These are phyloP conservation scores for Magnolia kwangsiensis DNA, from an alignment of 164 flowering plant genomes.

Conservation along the genomic window DNA sequence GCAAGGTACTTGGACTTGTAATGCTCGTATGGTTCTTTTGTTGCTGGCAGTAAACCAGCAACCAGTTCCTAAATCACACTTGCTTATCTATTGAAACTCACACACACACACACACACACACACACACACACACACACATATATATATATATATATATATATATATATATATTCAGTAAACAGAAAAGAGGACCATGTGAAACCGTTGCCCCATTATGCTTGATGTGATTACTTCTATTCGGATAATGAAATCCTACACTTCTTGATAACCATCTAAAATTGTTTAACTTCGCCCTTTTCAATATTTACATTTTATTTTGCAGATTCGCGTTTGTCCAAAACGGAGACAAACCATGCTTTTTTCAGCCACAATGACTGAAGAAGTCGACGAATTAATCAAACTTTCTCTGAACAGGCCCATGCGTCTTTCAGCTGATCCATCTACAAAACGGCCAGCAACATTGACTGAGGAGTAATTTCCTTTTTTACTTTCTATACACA, in stretches of 20 bases:
- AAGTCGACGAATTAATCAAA: constrained; percentile 80
- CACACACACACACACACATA: too few species aligned
- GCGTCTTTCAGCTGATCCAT: constrained; percentile 95
- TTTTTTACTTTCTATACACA: constrained; percentile 5
- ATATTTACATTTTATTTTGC: constrained; percentile 11
- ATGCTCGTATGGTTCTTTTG: too few species aligned
- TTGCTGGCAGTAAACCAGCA: too few species aligned
- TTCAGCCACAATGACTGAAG: constrained; percentile 98
- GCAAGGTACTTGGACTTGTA: too few species aligned
- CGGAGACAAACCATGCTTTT: constrained; percentile 91
- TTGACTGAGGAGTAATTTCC: constrained; percentile 82
- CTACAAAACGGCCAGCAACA: constrained; percentile 72
- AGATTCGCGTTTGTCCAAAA: constrained; percentile 84
- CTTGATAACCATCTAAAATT: background rate
- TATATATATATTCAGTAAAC: too few species aligned
- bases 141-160: too few species aligned
- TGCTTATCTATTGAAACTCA: too few species aligned
- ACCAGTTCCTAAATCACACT: too few species aligned
- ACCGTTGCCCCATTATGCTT: too few species aligned
- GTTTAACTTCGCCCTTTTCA: background rate
- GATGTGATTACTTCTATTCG: background rate
- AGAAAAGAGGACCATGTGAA: too few species aligned
- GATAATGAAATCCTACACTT: background rate
- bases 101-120: too few species aligned
- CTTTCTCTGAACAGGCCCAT: constrained; percentile 78